These are phyloP conservation scores for Pseudoscleropodium purum DNA, from an alignment of 225 moss, liverwort and hornwort species.

Conservation along the genomic window DNA sequence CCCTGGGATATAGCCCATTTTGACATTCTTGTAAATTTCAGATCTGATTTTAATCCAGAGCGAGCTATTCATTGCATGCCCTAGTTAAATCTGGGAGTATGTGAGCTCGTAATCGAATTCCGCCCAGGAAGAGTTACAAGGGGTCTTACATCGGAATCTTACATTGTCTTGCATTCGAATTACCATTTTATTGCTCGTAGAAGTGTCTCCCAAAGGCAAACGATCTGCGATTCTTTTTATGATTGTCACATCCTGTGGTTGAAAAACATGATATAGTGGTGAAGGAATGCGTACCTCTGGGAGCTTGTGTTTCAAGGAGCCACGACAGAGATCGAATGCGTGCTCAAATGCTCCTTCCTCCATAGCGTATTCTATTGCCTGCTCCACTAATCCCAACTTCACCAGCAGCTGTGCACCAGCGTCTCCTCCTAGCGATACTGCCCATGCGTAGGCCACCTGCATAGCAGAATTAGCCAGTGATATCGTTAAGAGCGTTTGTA, in stretches of 20 bases:
- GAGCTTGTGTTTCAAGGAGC: constrained; percentile 77
- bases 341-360: constrained; percentile 83
- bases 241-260: neutral
- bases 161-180: neutral
- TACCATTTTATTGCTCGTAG: neutral
- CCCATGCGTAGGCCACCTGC: constrained; percentile 94
- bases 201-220: neutral
- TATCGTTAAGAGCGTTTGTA: neutral
- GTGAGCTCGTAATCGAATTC: neutral
- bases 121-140: neutral
- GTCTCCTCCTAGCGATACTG: constrained; percentile 77
- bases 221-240: neutral
- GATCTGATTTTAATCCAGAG: neutral
- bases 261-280: neutral
- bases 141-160: neutral
- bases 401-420: constrained; percentile 76
- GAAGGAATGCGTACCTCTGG: constrained; percentile 54
- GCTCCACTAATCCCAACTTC: constrained; percentile 81
- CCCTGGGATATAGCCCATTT: neutral
- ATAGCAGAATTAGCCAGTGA: neutral
- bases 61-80: neutral
- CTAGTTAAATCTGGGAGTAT: neutral
- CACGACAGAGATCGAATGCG: constrained; percentile 79
- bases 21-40: neutral
- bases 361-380: constrained; percentile 81